Evolutionary conservation across 805 yeast genomes (phyloP).

Genomic region (Zygosaccharomyces pseudorouxii): DNA sequence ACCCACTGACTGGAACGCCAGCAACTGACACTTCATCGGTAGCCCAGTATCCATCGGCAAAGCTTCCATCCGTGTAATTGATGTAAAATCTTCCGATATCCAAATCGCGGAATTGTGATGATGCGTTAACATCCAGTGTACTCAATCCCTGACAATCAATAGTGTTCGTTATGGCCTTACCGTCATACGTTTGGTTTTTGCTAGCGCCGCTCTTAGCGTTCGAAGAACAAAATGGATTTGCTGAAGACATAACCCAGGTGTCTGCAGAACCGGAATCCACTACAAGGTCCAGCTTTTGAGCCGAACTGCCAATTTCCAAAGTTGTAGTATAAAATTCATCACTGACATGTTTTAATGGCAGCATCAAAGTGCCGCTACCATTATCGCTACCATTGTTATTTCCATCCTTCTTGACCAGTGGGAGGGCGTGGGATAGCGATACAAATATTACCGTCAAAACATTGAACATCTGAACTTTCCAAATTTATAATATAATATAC

Average conservation of each 20-base stretch:
- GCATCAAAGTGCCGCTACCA: constrained; percentile 4
- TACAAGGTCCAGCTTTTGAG: constrained; percentile 39
- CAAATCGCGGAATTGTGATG: constrained; percentile 16
- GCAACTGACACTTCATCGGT: constrained; percentile 52
- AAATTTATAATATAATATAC: not conserved
- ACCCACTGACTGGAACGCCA: constrained; percentile 41
- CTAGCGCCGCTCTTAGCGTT: constrained; percentile 1
- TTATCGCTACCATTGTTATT: not conserved
- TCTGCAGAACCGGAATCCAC: constrained; percentile 50
- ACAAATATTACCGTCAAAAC: not conserved
- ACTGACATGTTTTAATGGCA: constrained; percentile 15
- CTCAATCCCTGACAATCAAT: constrained; percentile 22
- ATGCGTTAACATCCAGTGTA: constrained; percentile 16
- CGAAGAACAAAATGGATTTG: constrained; percentile 29
- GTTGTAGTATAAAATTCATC: constrained; percentile 30
- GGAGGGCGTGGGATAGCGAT: not conserved
- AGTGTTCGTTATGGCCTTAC: constrained; percentile 12
- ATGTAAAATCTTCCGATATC: constrained; percentile 34
- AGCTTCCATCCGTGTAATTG: constrained; percentile 45
- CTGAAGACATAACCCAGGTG: constrained; percentile 42
- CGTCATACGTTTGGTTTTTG: constrained; percentile 13
- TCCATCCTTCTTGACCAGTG: not conserved
- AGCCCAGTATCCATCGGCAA: constrained; percentile 56
- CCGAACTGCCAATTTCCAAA: constrained; percentile 40
- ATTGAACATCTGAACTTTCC: constrained; percentile 2